These are phyloP conservation scores for Piper betle DNA, from an alignment of 164 flowering plant genomes.

Conservation along the genomic window DNA sequence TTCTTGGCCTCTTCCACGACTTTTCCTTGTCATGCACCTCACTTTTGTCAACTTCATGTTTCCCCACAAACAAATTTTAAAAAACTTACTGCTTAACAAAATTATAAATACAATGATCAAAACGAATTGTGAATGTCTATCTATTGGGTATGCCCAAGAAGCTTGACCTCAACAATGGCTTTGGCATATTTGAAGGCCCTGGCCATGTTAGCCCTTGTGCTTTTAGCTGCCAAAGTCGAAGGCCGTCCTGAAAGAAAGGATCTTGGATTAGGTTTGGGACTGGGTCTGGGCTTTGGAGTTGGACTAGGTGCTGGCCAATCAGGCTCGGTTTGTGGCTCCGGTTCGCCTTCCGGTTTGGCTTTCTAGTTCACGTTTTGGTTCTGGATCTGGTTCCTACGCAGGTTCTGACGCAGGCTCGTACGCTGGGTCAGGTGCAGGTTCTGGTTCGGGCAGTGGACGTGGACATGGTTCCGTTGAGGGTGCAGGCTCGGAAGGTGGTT, in stretches of 20 bases:
- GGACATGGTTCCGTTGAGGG: neutral
- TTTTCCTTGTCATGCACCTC: no score
- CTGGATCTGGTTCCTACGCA: conserved; percentile 12
- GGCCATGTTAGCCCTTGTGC: no score
- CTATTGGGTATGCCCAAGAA: no score
- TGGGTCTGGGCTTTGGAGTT: conserved; percentile 7
- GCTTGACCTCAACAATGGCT: no score
- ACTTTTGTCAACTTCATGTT: no score
- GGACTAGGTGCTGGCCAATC: conserved; percentile 14
- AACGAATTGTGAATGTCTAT: no score
- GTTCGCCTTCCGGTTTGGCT: conserved; percentile 11
- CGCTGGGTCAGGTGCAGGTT: conserved; percentile 6
- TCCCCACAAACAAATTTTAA: no score
- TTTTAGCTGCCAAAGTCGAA: neutral
- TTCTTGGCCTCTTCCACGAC: no score
- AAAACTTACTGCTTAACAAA: no score
- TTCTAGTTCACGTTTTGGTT: conserved; percentile 10
- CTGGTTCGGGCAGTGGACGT: conserved; percentile 1
- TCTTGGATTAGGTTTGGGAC: conserved; percentile 11
- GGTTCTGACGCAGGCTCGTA: conserved; percentile 13
- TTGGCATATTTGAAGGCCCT: no score
- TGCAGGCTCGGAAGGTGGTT: neutral
- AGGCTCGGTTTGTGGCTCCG: conserved; percentile 12
- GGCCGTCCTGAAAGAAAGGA: conserved; percentile 14
- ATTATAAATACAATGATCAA: no score